These are phyloP conservation scores for Mycocentrospora acerina DNA, from an alignment of 2,329 filamentous ascomycete species.

Conservation along the genomic window DNA sequence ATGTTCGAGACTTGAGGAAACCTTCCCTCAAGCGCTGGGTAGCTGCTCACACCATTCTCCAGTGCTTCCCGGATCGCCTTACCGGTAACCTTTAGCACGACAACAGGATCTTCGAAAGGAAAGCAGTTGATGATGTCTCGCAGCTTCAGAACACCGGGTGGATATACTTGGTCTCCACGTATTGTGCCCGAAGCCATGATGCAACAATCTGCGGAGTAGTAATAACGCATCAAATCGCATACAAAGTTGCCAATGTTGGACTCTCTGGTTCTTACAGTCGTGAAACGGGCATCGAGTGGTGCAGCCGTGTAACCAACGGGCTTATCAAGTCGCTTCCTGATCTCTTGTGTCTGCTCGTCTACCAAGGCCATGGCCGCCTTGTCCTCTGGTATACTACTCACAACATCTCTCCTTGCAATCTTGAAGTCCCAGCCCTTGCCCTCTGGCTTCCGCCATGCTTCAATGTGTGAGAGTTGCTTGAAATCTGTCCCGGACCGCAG, in stretches of 20 bases:
- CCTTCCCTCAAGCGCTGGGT: constrained; percentile 79
- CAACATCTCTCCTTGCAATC: constrained; percentile 73
- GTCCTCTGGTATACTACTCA: constrained; percentile 68
- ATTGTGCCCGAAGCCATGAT: constrained; percentile 20
- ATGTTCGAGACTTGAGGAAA: constrained; percentile 90
- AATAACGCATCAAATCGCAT: constrained; percentile 84
- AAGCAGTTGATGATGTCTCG: constrained; percentile 89
- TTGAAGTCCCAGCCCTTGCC: constrained; percentile 72
- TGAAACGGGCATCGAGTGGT: constrained; percentile 83
- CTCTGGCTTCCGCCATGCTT: constrained; percentile 63
- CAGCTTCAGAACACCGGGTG: constrained; percentile 73
- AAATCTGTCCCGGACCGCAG: constrained; percentile 90
- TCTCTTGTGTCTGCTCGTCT: constrained; percentile 67
- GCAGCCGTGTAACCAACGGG: constrained; percentile 77
- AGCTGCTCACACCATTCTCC: constrained; percentile 78
- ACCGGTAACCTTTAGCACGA: constrained; percentile 72
- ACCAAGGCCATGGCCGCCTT: constrained; percentile 62
- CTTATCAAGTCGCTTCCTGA: constrained; percentile 77
- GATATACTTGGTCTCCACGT: constrained; percentile 73
- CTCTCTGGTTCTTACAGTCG: constrained; percentile 73
- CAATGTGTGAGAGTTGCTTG: constrained; percentile 87
- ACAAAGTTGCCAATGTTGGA: constrained; percentile 90
- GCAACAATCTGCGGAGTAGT: constrained; percentile 76
- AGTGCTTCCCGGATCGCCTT: constrained; percentile 74
- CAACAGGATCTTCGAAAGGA: constrained; percentile 87